phyloP scores from a whole-genome alignment of 148 eudicot species.

The Simmondsia chinensis region DNA sequence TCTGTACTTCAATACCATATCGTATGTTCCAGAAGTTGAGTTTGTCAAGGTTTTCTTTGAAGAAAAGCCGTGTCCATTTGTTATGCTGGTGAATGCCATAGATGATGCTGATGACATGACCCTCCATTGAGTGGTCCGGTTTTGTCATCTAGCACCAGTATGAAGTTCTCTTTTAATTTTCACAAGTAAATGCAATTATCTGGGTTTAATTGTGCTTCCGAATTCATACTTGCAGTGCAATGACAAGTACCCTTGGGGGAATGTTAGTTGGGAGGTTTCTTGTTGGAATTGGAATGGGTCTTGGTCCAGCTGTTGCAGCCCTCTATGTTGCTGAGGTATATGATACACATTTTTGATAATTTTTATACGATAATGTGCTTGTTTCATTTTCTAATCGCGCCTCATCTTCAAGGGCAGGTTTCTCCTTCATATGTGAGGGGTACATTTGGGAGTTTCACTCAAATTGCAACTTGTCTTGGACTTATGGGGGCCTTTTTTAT shows the following conservation, averaged over 20 bases:
- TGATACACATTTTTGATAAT: not conserved
- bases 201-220: too few relatives aligned
- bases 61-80: too few relatives aligned
- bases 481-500: conserved; percentile 57
- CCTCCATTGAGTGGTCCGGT: too few relatives aligned
- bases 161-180: not conserved
- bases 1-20: too few relatives aligned
- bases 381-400: conserved; percentile 1
- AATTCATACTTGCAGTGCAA: conserved; percentile 41
- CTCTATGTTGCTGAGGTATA: conserved; percentile 88
- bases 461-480: conserved; percentile 84
- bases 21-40: too few relatives aligned
- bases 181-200: too few relatives aligned
- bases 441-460: conserved; percentile 86
- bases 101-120: too few relatives aligned
- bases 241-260: conserved; percentile 37
- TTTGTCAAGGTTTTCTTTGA: too few relatives aligned
- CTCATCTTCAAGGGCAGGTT: conserved; percentile 35
- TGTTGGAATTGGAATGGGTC: conserved; percentile 88
- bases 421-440: conserved; percentile 88
- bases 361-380: conserved; percentile 1
- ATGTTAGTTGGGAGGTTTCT: conserved; percentile 88
- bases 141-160: too few relatives aligned
- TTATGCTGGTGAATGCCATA: too few relatives aligned
- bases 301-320: conserved; percentile 88